Base-by-base conservation (phyloP, 106 monocot species). In the Iris macrosiphon region DNA sequence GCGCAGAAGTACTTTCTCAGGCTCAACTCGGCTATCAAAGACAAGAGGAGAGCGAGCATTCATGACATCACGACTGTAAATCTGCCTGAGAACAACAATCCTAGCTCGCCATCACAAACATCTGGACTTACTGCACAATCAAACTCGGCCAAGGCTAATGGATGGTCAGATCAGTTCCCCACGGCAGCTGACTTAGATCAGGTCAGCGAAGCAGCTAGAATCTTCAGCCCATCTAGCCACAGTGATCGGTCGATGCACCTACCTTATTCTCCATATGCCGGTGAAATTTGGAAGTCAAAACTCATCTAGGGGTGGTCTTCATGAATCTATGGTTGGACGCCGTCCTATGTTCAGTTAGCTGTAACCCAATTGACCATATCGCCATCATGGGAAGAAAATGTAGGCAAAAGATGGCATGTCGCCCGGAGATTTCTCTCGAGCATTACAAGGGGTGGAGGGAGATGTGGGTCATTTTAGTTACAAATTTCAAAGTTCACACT, bases 11-110 rank as follows among this genome's bases (percentile, higher is more conserved):
- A 85, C 58, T 92, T 79, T 65, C 79, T 85, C 44, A 72, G 91
- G 63, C 79, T 79, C 6, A 76, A 72, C 35, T 92, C 91, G 19
- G 82, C 79, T n/a, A 72, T 75, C 17, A 92, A 92, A 58, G 91
- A 92, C 49, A 92, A 92, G 72, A 72, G 85, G 64, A 68, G 93
- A 35, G 84, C 93, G 23, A 93, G 93, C 84, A 93, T 93, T 40
- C 93, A 93, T 40, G 93, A 93, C 46, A 88, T 88, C 71, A 93
- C 93, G 0, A 76, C 79, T 4, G 62, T 69, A 55, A 73, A 80
- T 55, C 17, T 85, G 14, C 64, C 47, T 0, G 76, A 85, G 29
- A 60, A 62, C 12, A 60, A 62, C 12, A 56, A 40, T 22, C 55
- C 68, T 53, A 23, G 57, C 2, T 72, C 75, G 1, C 82, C 75